phyloP scores from a whole-genome alignment of 108 stramenopile species.

The Pseudonitzschia multiseries region DNA sequence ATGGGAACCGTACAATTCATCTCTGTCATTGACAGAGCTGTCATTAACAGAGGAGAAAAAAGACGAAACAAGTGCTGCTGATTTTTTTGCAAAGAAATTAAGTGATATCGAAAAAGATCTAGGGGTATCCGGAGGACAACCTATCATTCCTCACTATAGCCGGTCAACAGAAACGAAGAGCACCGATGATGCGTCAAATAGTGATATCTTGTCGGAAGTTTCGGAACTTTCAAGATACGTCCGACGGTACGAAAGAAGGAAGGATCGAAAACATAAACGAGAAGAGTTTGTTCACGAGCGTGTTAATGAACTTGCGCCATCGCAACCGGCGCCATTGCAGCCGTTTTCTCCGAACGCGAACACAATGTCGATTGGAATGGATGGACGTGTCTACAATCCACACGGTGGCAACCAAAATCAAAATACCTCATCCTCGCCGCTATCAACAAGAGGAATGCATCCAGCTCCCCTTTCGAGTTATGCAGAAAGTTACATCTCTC shows the following conservation, averaged over 20 bases:
- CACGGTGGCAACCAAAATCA: neutral
- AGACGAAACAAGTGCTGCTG: slow-evolving; percentile 12
- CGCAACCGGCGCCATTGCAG: too few relatives aligned
- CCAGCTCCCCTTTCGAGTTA: slow-evolving; percentile 16
- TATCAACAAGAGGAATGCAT: neutral
- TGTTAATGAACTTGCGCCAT: neutral
- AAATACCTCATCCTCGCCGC: too few relatives aligned
- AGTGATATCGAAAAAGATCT: slow-evolving; percentile 14
- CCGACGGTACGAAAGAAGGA: slow-evolving; percentile 38
- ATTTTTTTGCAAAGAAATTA: slow-evolving; percentile 7
- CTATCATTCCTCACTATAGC: neutral
- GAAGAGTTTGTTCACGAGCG: slow-evolving; percentile 11
- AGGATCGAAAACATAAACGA: slow-evolving; percentile 27
- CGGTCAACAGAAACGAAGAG: neutral
- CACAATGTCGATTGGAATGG: slow-evolving; percentile 17
- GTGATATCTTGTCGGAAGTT: slow-evolving; percentile 30
- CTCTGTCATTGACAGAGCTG: slow-evolving; percentile 4
- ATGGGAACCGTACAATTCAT: slow-evolving; percentile 30
- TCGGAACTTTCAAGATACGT: slow-evolving; percentile 36
- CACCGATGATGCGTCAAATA: neutral
- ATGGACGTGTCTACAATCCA: slow-evolving; percentile 15
- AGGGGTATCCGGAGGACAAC: neutral
- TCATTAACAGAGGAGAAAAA: slow-evolving; percentile 27
- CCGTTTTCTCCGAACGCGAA: neutral
- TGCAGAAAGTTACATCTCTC: slow-evolving; percentile 6